These are phyloP conservation scores for Paramyrothecium roridum DNA, from an alignment of 2,329 filamentous ascomycete genomes.

Conservation along the genomic window DNA sequence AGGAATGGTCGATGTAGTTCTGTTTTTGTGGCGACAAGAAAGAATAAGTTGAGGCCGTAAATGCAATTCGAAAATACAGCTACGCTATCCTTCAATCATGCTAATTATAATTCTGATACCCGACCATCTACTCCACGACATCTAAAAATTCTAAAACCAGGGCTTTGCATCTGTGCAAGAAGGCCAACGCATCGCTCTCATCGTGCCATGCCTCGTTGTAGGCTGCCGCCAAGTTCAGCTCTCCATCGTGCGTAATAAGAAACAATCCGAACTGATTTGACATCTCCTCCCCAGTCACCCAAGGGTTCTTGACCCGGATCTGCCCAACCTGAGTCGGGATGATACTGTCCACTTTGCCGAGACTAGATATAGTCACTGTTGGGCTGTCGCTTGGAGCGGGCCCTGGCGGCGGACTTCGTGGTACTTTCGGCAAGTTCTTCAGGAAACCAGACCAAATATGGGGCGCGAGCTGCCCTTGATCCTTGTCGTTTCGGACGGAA, in stretches of 20 bases:
- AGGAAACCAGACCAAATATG: neutral
- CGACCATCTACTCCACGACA: neutral
- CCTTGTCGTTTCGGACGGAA: neutral
- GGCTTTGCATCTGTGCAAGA: conserved; percentile 6
- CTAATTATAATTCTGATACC: too few species aligned
- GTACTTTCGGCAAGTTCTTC: neutral
- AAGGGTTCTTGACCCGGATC: neutral
- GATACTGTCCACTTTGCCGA: neutral
- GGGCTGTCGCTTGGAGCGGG: neutral
- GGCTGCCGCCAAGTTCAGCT: neutral
- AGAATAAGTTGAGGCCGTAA: too few species aligned
- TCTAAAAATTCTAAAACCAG: conserved; percentile 5
- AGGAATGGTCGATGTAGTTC: too few species aligned
- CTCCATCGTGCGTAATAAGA: neutral
- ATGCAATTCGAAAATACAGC: too few species aligned
- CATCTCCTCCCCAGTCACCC: neutral
- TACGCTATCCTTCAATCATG: too few species aligned
- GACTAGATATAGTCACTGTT: neutral
- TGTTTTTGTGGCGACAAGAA: too few species aligned
- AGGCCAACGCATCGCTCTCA: neutral
- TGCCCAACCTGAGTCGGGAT: neutral
- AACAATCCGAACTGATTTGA: neutral
- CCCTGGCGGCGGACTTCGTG: neutral
- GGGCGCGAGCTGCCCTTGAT: neutral
- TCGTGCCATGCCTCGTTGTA: neutral